Percentiles rank a stretch among this genome's conserved stretches.
Evolutionary conservation across 139 green algal genomes (phyloP).

Genomic region (Closterium sp.): DNA sequence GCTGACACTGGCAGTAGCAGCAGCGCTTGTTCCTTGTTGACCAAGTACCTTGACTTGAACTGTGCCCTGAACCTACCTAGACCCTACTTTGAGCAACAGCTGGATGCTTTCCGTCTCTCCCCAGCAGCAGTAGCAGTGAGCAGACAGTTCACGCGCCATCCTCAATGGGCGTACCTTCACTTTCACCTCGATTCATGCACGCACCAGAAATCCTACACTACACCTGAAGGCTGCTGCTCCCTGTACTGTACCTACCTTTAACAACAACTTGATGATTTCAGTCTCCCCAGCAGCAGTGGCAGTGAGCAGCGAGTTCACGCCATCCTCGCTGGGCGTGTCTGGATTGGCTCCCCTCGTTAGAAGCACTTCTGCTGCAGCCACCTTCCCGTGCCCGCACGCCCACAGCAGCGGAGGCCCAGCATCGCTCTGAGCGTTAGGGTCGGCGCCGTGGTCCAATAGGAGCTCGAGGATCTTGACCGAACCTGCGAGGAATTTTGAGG

Average conservation of each 20-base stretch:
- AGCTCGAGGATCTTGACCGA: background rate
- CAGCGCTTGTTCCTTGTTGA: no score
- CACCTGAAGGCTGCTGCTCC: no score
- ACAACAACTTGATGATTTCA: constrained; percentile 5
- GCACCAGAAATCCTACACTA: no score
- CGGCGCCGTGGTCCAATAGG: constrained; percentile 14
- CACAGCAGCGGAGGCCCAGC: constrained; percentile 41
- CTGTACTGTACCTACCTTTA: no score
- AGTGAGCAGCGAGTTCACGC: constrained; percentile 16
- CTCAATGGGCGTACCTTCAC: no score
- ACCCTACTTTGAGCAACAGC: constrained; percentile 22
- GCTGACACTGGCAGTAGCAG: background rate
- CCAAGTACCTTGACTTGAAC: no score
- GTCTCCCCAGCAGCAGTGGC: constrained; percentile 25
- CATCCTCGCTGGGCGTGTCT: constrained; percentile 15
- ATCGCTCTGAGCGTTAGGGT: constrained; percentile 37
- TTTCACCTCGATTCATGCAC: no score
- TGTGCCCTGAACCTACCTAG: no score
- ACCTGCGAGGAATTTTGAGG: background rate
- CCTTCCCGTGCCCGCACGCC: constrained; percentile 30
- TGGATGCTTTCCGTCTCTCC: constrained; percentile 14
- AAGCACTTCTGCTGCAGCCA: constrained; percentile 10
- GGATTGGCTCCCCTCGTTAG: constrained; percentile 15
- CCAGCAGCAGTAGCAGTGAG: constrained; percentile 19
- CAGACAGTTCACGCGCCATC: constrained; percentile 15